Percentiles rank a stretch among this genome's conserved stretches.
These are phyloP conservation scores for Apiospora rasikravindrae DNA, from an alignment of 2,329 filamentous ascomycete species.

Conservation along the genomic window DNA sequence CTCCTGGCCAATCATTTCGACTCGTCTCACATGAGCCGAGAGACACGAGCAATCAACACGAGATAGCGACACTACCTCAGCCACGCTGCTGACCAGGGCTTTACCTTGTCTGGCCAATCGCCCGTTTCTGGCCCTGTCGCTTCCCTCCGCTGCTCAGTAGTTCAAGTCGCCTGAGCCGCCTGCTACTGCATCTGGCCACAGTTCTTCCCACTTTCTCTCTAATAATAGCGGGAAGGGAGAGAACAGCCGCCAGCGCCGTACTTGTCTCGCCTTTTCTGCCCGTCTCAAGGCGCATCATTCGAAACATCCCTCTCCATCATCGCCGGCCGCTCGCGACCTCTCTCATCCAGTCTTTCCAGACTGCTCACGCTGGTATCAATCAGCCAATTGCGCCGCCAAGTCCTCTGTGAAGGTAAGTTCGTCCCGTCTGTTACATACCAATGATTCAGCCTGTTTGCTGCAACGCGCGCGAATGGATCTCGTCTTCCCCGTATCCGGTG, in stretches of 20 bases:
- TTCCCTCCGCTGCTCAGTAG: slow-evolving; percentile 6
- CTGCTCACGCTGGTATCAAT: slow-evolving; percentile 14
- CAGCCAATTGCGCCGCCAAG: slow-evolving; percentile 9
- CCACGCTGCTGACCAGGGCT: slow-evolving; percentile 25
- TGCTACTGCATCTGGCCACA: not conserved
- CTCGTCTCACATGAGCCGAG: slow-evolving; percentile 21
- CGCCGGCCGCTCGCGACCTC: slow-evolving; percentile 24
- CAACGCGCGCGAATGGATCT: not conserved
- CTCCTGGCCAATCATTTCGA: slow-evolving; percentile 21
- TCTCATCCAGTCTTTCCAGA: slow-evolving; percentile 30
- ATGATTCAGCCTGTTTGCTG: slow-evolving; percentile 2
- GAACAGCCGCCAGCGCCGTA: slow-evolving; percentile 12
- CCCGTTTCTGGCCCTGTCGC: slow-evolving; percentile 9
- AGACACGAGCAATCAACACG: slow-evolving; percentile 23
- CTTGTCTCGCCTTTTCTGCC: slow-evolving; percentile 28
- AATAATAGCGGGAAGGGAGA: slow-evolving; percentile 6
- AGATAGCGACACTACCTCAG: slow-evolving; percentile 23
- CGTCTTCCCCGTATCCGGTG: not conserved
- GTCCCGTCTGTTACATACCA: not conserved
- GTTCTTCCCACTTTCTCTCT: slow-evolving; percentile 9
- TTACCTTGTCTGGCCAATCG: slow-evolving; percentile 19
- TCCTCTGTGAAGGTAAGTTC: slow-evolving; percentile 2
- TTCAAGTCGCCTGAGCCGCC: slow-evolving; percentile 11
- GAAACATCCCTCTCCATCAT: slow-evolving; percentile 32
- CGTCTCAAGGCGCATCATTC: slow-evolving; percentile 33